phyloP scores from a whole-genome alignment of 2,329 filamentous ascomycete genomes.

The Paecilomyces sp. region DNA sequence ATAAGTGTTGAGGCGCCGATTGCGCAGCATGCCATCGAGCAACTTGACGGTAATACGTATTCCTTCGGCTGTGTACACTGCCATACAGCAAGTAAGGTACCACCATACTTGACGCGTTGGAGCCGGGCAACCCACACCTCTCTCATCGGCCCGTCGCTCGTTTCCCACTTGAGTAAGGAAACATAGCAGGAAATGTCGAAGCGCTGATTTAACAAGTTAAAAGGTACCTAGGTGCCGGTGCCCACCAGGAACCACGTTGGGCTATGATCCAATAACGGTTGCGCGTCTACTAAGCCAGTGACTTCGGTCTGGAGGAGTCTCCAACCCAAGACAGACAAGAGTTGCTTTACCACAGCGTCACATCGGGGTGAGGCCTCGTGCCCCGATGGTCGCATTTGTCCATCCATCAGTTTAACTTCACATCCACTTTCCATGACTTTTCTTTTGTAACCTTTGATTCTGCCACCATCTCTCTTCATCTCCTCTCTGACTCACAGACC shows the following conservation, averaged over 20 bases:
- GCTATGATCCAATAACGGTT: background rate
- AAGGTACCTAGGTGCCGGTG: background rate
- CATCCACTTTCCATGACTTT: background rate
- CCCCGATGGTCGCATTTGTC: conserved; percentile 11
- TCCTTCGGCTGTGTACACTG: background rate
- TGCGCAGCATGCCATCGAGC: background rate
- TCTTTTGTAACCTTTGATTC: background rate
- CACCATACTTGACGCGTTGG: background rate
- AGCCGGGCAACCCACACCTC: background rate
- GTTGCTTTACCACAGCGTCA: conserved; percentile 8
- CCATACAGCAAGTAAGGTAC: too few relatives aligned
- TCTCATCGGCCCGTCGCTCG: background rate
- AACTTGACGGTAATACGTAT: background rate
- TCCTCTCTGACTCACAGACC: background rate
- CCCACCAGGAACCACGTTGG: background rate
- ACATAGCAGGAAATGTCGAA: background rate
- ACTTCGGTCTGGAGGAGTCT: background rate
- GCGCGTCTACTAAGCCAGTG: background rate
- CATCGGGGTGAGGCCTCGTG: conserved; percentile 8
- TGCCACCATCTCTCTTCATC: background rate
- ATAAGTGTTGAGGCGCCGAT: background rate
- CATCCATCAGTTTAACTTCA: background rate
- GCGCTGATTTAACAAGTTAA: background rate
- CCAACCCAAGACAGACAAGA: background rate
- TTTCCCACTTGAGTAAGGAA: background rate